Percentiles rank a stretch among this genome's conserved stretches.
Conservation (phyloP, 164 flowering plant species). For the Cinnamomum micranthum region DNA sequence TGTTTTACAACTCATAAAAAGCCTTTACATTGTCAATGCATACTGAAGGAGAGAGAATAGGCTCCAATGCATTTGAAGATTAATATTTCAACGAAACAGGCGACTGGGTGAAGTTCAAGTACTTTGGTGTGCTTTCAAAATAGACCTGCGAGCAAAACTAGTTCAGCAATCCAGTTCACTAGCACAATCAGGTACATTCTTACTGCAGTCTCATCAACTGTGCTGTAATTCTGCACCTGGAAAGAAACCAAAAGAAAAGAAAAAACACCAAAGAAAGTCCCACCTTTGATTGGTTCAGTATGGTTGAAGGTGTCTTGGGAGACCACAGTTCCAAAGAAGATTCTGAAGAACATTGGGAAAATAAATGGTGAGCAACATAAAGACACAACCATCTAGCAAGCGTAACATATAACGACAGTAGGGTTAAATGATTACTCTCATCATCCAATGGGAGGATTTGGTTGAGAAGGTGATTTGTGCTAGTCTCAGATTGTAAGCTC, state of each 20-base stretch:
- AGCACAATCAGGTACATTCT: background rate
- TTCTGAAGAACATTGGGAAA: background rate
- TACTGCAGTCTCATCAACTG: background rate
- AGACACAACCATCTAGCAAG: background rate
- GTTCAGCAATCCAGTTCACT: background rate
- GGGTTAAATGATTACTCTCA: constrained; percentile 5
- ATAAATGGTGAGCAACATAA: background rate
- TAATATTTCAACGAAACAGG: background rate
- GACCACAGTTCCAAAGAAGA: constrained; percentile 1
- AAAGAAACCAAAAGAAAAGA: background rate
- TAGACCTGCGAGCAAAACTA: background rate
- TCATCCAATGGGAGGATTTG: constrained; percentile 36
- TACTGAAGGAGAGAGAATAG: background rate
- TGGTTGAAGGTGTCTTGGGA: background rate
- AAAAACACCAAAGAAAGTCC: background rate
- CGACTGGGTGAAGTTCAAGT: constrained; percentile 3
- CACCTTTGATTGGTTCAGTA: background rate
- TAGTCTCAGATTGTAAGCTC: constrained; percentile 32
- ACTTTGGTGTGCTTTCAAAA: background rate
- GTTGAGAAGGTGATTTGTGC: constrained; percentile 21
- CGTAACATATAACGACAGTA: background rate
- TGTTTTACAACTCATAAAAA: no score
- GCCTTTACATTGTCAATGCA: constrained; percentile 1
- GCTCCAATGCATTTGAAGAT: background rate
- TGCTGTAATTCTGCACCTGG: background rate